These are phyloP conservation scores for Backusella luteola DNA, from an alignment of 192 early-diverging fungal genomes.

Conservation along the genomic window DNA sequence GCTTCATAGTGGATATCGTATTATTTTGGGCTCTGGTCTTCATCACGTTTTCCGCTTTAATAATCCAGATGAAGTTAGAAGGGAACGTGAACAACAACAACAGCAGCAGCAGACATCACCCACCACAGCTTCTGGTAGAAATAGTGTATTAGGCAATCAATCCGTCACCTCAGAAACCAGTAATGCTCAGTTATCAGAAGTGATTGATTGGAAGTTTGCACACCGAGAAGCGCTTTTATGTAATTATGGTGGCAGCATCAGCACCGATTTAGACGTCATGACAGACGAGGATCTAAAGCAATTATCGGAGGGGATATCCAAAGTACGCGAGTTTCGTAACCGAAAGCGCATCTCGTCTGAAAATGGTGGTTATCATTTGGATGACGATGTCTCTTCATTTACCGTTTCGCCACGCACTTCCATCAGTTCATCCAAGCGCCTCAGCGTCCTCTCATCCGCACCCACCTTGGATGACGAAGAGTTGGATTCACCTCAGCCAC, in stretches of 20 bases:
- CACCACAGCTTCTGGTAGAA: background rate
- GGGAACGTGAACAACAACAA: slow-evolving; percentile 49
- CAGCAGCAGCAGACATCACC: background rate
- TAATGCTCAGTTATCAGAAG: slow-evolving; percentile 38
- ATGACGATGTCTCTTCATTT: slow-evolving; percentile 14
- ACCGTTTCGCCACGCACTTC: slow-evolving; percentile 9
- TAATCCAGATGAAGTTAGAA: slow-evolving; percentile 76
- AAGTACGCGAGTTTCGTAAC: slow-evolving; percentile 44
- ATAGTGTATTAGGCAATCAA: slow-evolving; percentile 5
- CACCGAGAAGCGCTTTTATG: slow-evolving; percentile 63
- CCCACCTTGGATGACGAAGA: slow-evolving; percentile 12
- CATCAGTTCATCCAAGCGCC: slow-evolving; percentile 9
- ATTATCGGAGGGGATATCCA: slow-evolving; percentile 51
- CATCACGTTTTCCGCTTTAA: slow-evolving; percentile 85
- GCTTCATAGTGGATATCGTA: slow-evolving; percentile 69
- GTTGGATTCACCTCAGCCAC: background rate
- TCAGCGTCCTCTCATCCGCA: background rate
- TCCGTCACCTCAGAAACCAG: slow-evolving; percentile 25
- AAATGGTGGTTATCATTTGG: slow-evolving; percentile 24
- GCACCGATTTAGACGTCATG: slow-evolving; percentile 44
- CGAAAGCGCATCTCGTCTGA: slow-evolving; percentile 36
- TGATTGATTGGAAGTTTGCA: slow-evolving; percentile 75
- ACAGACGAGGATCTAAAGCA: slow-evolving; percentile 55
- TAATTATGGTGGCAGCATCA: slow-evolving; percentile 3
- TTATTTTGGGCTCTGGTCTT: slow-evolving; percentile 66